These are phyloP conservation scores for Torulaspora gathmanii DNA, from an alignment of 805 yeast species.

Conservation along the genomic window DNA sequence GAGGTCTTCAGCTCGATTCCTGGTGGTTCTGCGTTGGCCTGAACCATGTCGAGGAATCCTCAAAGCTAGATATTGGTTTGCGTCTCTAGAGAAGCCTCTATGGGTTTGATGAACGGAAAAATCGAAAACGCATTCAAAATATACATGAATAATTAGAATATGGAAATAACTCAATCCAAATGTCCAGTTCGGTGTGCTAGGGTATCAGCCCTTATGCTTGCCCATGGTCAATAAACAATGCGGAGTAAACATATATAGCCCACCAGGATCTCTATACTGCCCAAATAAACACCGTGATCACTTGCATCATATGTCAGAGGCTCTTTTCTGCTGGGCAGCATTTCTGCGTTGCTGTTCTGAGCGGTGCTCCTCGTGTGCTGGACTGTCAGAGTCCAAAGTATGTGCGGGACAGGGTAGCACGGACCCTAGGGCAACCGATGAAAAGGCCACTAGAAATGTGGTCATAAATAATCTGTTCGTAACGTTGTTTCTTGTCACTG, in stretches of 20 bases:
- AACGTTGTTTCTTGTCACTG: conserved; percentile 49
- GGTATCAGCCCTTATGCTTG: not conserved
- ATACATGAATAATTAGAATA: conserved; percentile 1
- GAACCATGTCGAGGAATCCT: too few relatives aligned
- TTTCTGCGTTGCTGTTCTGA: conserved; percentile 5
- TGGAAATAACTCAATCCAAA: not conserved
- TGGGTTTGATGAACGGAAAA: not conserved
- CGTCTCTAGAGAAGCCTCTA: not conserved
- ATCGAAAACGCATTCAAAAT: not conserved
- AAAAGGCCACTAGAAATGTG: conserved; percentile 58
- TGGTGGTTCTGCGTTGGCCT: too few relatives aligned
- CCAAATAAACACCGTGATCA: not conserved
- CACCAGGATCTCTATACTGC: not conserved
- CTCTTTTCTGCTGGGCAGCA: not conserved
- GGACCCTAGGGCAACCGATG: conserved; percentile 42
- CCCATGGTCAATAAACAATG: not conserved
- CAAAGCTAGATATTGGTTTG: not conserved
- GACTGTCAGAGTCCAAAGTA: conserved; percentile 40
- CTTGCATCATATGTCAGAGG: conserved; percentile 1
- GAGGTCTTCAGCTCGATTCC: too few relatives aligned
- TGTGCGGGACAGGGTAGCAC: conserved; percentile 44
- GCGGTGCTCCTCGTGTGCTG: conserved; percentile 23
- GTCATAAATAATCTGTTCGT: conserved; percentile 52
- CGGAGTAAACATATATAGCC: not conserved
- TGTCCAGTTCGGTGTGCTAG: not conserved